Base-by-base conservation (phyloP, 176 grass and related monocot species). In the Urochloa ruziziensis region DNA sequence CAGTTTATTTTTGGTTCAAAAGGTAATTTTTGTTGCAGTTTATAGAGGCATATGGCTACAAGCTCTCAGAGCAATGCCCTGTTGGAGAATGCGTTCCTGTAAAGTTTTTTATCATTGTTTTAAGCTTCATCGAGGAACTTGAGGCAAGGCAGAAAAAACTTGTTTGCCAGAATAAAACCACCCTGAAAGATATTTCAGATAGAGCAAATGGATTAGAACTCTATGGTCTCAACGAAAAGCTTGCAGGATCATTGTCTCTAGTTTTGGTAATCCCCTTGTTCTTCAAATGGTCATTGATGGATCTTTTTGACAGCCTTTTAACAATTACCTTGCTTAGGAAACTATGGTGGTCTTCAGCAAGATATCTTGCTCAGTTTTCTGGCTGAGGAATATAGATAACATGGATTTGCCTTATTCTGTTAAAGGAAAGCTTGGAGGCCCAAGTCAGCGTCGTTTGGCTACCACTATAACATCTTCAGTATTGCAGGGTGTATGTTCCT, bases 391-490 rank as follows among this genome's bases (percentile, higher is more conserved):
- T 89, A 70, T 71, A 27, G 83, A 88, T 4, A 66, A 81, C 68
- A 85, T 74, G 53, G 77, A 91, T 61, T 93, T 98, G 84, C 95
- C 95, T 1, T 78, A 56, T 78, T 94, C 95, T 88, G 71, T 98
- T 63, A 98, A 91, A 86, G 95, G 95, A 84, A 94, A 91, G 79
- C 92, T 98, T 82, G 95, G 95, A 60, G 95, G 95, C 25, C 95
- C 88, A 33, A 94, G 95, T 67, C 89, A 93, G 58, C 86, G 95
- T 62, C 92, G 95, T 51, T 88, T 98, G 57, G 36, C 92, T 79
- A 86, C 90, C 44, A 73, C 79, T 86, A 77, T 86, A 32, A 94
- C 91, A 44, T 80, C 95, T 90, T 88, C 86, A 24, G 89, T 94
- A 54, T 73, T 98, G 86, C 90, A 93, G 86, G 87, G 79, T 86